Conservation (phyloP, 352 stramenopile genomes). For the Blastocystis sp. region DNA sequence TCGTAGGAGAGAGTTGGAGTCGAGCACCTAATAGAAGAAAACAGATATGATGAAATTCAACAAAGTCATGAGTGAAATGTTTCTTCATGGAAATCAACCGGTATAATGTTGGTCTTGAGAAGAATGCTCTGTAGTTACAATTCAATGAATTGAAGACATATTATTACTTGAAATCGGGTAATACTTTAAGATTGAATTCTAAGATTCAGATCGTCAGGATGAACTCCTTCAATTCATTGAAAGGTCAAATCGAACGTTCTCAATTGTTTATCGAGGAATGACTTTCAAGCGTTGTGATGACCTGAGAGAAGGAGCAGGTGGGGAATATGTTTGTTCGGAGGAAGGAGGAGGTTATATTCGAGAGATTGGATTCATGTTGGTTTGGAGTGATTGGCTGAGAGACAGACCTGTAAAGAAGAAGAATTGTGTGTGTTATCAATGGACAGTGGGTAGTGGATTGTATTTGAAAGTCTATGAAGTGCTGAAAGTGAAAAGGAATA, state of each 20-base stretch:
- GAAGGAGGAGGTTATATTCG: not conserved
- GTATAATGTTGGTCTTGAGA: not conserved
- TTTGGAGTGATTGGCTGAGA: not conserved
- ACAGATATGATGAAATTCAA: not conserved
- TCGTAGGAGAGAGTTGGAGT: not conserved
- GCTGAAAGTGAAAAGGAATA: not conserved
- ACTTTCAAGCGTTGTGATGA: not conserved
- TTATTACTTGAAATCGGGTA: constrained; percentile 22
- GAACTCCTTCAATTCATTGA: constrained; percentile 2
- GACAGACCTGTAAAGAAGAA: not conserved
- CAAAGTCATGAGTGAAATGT: not conserved
- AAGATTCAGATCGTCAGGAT: constrained; percentile 2
- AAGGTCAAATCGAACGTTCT: not conserved
- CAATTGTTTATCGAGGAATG: constrained; percentile 10
- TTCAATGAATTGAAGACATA: not conserved
- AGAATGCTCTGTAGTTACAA: not conserved
- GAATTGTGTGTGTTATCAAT: not conserved
- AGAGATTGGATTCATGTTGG: not conserved
- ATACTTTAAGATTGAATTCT: not conserved
- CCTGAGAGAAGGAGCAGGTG: not conserved
- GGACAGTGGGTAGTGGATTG: not conserved
- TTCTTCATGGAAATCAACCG: not conserved
- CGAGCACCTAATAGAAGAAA: not conserved
- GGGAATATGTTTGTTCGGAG: not conserved
- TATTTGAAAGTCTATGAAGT: constrained; percentile 2